Evolutionary conservation across 257 asterid genomes (phyloP).

Genomic region (Nicotiana sylvestris): DNA sequence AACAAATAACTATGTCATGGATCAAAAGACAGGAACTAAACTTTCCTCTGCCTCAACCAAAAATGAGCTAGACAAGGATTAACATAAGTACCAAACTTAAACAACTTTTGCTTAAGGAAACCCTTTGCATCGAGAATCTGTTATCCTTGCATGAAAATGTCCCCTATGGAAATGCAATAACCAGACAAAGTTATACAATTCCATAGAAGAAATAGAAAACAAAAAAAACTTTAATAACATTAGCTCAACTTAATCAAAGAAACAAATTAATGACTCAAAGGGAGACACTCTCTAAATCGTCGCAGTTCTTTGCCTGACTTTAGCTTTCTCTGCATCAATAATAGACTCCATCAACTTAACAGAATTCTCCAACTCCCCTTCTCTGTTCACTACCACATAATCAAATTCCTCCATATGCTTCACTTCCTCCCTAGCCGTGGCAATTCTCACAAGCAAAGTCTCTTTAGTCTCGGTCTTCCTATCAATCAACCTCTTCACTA

Average conservation of each 20-base stretch:
- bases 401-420: conserved; percentile 74
- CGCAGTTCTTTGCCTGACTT: conserved; percentile 59
- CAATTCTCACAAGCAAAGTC: conserved; percentile 74
- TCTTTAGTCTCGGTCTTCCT: conserved; percentile 79
- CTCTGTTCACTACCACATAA: conserved; percentile 87
- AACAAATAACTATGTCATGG: background rate
- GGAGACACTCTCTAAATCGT: conserved; percentile 28
- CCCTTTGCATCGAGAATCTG: background rate
- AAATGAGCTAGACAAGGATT: background rate
- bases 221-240: background rate
- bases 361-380: conserved; percentile 76
- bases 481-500: conserved; percentile 82
- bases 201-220: background rate
- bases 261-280: background rate
- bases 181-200: background rate
- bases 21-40: background rate
- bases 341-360: conserved; percentile 76
- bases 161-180: background rate
- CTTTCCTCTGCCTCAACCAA: background rate
- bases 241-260: conserved; percentile 5
- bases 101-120: background rate
- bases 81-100: background rate
- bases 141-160: background rate
- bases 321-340: conserved; percentile 92
- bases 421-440: conserved; percentile 79